Percentiles rank a stretch among this genome's conserved stretches.
phyloP scores from a whole-genome alignment of 2,329 filamentous ascomycete species.

The Purpureocillium lavendulum region DNA sequence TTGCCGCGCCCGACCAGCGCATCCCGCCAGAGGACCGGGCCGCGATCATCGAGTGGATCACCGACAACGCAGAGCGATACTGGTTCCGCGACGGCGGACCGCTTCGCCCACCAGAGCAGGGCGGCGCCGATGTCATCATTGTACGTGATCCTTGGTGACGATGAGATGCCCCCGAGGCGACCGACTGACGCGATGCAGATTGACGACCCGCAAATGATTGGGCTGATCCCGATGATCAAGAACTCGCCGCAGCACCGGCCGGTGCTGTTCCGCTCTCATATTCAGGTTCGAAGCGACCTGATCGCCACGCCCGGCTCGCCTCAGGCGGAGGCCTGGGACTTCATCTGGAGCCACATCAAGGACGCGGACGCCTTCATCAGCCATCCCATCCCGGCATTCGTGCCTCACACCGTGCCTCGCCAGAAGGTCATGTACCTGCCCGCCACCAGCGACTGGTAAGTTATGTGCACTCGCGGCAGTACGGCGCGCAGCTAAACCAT shows the following conservation, averaged over 20 bases:
- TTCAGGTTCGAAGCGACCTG: slow-evolving; percentile 72
- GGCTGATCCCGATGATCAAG: slow-evolving; percentile 68
- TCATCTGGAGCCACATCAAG: slow-evolving; percentile 61
- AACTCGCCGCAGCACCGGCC: slow-evolving; percentile 61
- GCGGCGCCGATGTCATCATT: slow-evolving; percentile 68
- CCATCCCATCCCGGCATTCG: slow-evolving; percentile 69
- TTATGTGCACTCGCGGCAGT: too few relatives aligned
- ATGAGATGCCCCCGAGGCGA: background rate
- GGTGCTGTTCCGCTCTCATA: slow-evolving; percentile 74
- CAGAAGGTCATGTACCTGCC: slow-evolving; percentile 68
- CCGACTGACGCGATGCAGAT: slow-evolving; percentile 32
- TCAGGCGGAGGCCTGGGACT: too few relatives aligned
- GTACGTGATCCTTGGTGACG: slow-evolving; percentile 32
- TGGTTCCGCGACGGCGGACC: slow-evolving; percentile 65
- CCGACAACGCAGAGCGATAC: slow-evolving; percentile 64
- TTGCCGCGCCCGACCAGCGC: slow-evolving; percentile 56
- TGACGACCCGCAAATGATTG: slow-evolving; percentile 80
- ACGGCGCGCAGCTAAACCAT: too few relatives aligned
- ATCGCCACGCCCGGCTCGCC: slow-evolving; percentile 39
- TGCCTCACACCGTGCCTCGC: slow-evolving; percentile 57
- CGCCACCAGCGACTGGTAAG: slow-evolving; percentile 65
- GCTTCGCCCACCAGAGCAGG: slow-evolving; percentile 53
- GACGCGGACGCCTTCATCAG: slow-evolving; percentile 72
- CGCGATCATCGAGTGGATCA: slow-evolving; percentile 62
- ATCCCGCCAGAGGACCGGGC: slow-evolving; percentile 53